Evolutionary conservation across 805 yeast genomes (phyloP).

Genomic region (Zygosaccharomyces rouxii): DNA sequence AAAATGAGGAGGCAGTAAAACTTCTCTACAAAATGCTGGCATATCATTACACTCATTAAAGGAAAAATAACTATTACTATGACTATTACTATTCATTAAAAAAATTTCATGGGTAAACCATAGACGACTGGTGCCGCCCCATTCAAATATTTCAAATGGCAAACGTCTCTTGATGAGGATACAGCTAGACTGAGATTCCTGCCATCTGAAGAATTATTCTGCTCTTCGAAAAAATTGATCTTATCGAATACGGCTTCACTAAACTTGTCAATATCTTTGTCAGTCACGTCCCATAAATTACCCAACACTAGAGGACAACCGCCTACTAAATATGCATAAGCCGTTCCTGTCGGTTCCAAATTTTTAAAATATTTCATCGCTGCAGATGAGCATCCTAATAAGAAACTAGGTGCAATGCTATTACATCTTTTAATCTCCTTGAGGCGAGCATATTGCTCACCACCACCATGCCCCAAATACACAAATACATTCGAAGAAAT

Average conservation of each 20-base stretch:
- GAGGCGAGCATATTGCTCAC: slow-evolving; percentile 72
- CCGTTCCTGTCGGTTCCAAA: slow-evolving; percentile 71
- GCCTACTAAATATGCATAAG: slow-evolving; percentile 68
- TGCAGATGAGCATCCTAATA: slow-evolving; percentile 92
- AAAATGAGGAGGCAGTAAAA: slow-evolving; percentile 10
- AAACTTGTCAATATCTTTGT: slow-evolving; percentile 85
- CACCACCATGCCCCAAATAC: slow-evolving; percentile 95
- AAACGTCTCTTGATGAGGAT: slow-evolving; percentile 54
- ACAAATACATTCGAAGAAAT: slow-evolving; percentile 48
- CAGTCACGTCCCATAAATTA: slow-evolving; percentile 95
- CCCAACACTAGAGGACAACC: slow-evolving; percentile 83
- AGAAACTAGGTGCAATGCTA: slow-evolving; percentile 53
- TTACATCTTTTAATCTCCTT: slow-evolving; percentile 45
- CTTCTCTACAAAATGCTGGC: slow-evolving; percentile 13
- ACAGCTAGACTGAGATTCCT: slow-evolving; percentile 53
- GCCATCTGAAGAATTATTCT: slow-evolving; percentile 12
- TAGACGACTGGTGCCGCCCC: slow-evolving; percentile 92
- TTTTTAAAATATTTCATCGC: slow-evolving; percentile 51
- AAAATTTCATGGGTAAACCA: slow-evolving; percentile 60
- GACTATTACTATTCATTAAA: background rate
- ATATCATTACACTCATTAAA: slow-evolving; percentile 2
- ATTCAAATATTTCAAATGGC: slow-evolving; percentile 69
- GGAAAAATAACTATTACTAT: background rate
- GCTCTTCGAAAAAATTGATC: slow-evolving; percentile 54
- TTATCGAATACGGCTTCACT: slow-evolving; percentile 54